phyloP scores from a whole-genome alignment of 2,329 filamentous ascomycete genomes.

The Claviceps quebecensis region DNA sequence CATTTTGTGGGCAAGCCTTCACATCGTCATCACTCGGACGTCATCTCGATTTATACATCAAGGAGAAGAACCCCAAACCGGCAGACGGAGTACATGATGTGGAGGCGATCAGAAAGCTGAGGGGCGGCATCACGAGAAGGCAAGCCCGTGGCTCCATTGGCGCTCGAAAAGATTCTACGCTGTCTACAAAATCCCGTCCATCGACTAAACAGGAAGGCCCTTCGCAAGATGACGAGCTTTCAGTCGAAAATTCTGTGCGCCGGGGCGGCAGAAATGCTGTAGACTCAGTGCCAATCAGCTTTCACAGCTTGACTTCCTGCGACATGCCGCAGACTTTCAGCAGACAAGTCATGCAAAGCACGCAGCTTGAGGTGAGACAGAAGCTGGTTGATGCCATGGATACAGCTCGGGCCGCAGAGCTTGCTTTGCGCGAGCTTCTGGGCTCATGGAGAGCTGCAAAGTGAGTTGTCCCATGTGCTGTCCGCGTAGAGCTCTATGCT shows the following conservation, averaged over 20 bases:
- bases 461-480: constrained; percentile 35
- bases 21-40: constrained; percentile 88
- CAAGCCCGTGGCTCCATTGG: constrained; percentile 56
- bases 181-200: constrained; percentile 34
- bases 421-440: constrained; percentile 72
- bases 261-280: constrained; percentile 29
- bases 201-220: constrained; percentile 24
- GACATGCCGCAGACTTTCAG: constrained; percentile 29
- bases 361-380: constrained; percentile 49
- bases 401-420: constrained; percentile 67
- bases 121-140: constrained; percentile 73
- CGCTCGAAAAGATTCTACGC: constrained; percentile 46
- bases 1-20: constrained; percentile 78
- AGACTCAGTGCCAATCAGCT: constrained; percentile 39
- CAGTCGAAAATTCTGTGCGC: constrained; percentile 24
- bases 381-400: constrained; percentile 58
- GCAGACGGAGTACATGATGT: constrained; percentile 82
- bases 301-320: constrained; percentile 45
- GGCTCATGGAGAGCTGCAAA: constrained; percentile 71
- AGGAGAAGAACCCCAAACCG: constrained; percentile 79
- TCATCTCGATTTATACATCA: constrained; percentile 88
- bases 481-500: background rate
- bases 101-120: constrained; percentile 70
- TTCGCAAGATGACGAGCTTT: constrained; percentile 23
- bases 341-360: constrained; percentile 41